Percentiles rank a stretch among this genome's conserved stretches.
These are phyloP conservation scores for Coniosporium tulheliwenetii DNA, from an alignment of 2,329 filamentous ascomycete species.

Conservation along the genomic window DNA sequence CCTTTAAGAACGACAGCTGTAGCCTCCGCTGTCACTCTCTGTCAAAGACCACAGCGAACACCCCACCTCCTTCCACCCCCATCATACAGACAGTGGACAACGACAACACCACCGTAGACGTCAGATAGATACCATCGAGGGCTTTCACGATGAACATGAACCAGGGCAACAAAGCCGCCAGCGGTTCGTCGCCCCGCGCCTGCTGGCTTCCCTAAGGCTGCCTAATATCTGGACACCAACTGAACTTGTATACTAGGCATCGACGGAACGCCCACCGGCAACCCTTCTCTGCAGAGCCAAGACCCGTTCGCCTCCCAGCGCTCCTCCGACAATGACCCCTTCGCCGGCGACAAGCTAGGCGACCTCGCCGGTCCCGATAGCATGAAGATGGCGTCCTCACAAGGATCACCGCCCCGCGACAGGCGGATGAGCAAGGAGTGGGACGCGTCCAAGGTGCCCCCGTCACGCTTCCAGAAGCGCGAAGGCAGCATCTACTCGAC, in stretches of 20 bases:
- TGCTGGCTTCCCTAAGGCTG: too few species aligned
- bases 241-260: conserved; percentile 3
- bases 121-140: too few species aligned
- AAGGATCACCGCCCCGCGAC: conserved; percentile 7
- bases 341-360: conserved; percentile 10
- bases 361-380: conserved; percentile 10
- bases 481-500: conserved; percentile 55
- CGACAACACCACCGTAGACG: too few species aligned
- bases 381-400: conserved; percentile 6
- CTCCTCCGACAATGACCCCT: conserved; percentile 10
- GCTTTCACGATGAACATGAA: too few species aligned
- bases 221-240: too few species aligned
- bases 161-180: too few species aligned
- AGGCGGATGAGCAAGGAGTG: conserved; percentile 21
- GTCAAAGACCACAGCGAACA: too few species aligned
- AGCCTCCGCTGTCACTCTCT: too few species aligned
- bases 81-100: too few species aligned
- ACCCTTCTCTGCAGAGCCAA: conserved; percentile 5
- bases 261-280: conserved; percentile 8
- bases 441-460: conserved; percentile 50
- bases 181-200: too few species aligned
- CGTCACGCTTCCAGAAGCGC: conserved; percentile 53
- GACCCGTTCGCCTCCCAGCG: conserved; percentile 12
- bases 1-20: too few species aligned
- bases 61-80: too few species aligned